Evolutionary conservation across 106 monocot genomes (phyloP).

Genomic region (Acorus gramineus): DNA sequence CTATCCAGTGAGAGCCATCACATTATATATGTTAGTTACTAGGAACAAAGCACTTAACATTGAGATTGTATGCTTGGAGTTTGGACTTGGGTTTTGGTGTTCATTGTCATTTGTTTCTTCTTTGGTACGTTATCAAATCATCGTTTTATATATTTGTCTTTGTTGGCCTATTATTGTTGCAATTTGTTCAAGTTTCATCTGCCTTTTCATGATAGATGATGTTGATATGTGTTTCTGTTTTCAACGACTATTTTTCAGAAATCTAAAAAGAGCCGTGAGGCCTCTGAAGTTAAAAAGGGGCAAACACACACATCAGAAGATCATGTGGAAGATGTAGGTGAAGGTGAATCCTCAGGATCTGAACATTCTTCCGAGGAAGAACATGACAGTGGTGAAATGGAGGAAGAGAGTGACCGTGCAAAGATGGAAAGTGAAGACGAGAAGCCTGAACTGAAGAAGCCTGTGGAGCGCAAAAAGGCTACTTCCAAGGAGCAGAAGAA

Average conservation of each 20-base stretch:
- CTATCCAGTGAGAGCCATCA: no score
- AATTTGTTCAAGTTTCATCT: no score
- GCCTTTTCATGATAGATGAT: no score
- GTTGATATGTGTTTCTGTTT: no score
- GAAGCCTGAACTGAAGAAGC: conserved; percentile 30
- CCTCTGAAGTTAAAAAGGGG: background rate
- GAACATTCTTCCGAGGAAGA: conserved; percentile 27
- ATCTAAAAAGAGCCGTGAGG: conserved; percentile 3
- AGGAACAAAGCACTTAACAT: no score
- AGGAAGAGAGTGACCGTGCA: conserved; percentile 17
- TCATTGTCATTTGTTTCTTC: no score
- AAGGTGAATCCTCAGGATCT: conserved; percentile 13
- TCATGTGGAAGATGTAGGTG: conserved; percentile 4
- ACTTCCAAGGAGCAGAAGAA: conserved; percentile 14
- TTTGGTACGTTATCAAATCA: no score
- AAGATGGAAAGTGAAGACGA: conserved; percentile 35
- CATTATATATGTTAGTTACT: no score
- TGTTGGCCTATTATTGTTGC: no score
- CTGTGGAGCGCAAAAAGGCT: conserved; percentile 19
- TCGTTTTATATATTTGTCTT: no score
- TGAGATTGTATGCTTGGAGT: no score
- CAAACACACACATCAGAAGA: conserved; percentile 8
- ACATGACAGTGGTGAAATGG: conserved; percentile 17
- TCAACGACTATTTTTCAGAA: background rate
- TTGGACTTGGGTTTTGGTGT: no score